Evolutionary conservation across 495 filamentous ascomycete genomes (phyloP).

Genomic region (Daldinia caldariorum): DNA sequence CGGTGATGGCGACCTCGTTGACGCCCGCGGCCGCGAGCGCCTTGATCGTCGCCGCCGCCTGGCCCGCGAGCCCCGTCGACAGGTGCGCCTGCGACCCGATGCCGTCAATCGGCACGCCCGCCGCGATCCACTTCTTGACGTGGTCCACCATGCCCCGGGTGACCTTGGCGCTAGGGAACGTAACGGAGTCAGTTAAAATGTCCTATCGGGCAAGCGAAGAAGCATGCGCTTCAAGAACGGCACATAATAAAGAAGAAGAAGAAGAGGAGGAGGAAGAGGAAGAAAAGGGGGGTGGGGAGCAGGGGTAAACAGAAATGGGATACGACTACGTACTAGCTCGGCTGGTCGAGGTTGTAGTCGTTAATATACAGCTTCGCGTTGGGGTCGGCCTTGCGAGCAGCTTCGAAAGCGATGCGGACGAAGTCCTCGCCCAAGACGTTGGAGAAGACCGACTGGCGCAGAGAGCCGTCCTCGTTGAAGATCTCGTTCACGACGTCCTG

Average conservation of each 20-base stretch:
- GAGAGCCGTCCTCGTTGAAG: constrained; percentile 69
- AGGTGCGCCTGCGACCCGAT: constrained; percentile 75
- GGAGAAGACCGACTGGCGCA: constrained; percentile 67
- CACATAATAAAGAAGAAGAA: no score
- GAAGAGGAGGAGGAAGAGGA: no score
- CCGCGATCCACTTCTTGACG: constrained; percentile 72
- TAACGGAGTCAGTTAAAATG: not conserved
- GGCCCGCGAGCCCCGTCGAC: constrained; percentile 56
- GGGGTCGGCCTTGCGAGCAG: constrained; percentile 67
- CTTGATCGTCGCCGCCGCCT: constrained; percentile 62
- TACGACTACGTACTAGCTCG: constrained; percentile 40
- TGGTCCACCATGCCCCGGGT: constrained; percentile 68
- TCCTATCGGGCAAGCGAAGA: not conserved
- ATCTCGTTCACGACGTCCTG: constrained; percentile 75
- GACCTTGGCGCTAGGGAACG: constrained; percentile 56
- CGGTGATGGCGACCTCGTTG: constrained; percentile 69
- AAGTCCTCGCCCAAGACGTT: constrained; percentile 66
- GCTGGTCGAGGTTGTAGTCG: constrained; percentile 70
- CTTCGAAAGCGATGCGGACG: constrained; percentile 69
- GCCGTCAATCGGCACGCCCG: constrained; percentile 76
- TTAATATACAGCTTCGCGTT: constrained; percentile 72
- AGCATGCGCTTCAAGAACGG: not conserved
- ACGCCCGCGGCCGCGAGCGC: constrained; percentile 63
- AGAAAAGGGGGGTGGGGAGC: no score
- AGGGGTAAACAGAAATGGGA: not conserved